A percentile compares a stretch with the other conserved stretches of the same genome.
Conservation (phyloP, 2,329 filamentous ascomycete species). For the Juglanconis juglandina region DNA sequence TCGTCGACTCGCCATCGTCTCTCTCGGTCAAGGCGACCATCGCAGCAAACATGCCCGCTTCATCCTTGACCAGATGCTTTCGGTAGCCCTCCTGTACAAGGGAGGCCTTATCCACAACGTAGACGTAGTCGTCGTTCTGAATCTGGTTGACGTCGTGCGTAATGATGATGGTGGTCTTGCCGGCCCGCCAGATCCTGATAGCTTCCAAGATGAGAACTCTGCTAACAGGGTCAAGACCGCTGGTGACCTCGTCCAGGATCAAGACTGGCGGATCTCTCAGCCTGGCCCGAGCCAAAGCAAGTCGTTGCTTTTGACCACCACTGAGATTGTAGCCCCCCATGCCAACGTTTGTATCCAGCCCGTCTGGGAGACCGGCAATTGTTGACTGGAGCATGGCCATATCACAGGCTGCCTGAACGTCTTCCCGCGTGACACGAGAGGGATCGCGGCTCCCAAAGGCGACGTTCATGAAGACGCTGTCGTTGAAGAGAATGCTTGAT, state of each 20-base stretch:
- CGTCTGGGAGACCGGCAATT: conserved; percentile 63
- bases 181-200: conserved; percentile 71
- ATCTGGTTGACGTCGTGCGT: conserved; percentile 87
- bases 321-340: conserved; percentile 68
- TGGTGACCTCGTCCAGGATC: conserved; percentile 85
- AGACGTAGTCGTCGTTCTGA: conserved; percentile 68
- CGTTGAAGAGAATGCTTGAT: conserved; percentile 74
- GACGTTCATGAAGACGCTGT: conserved; percentile 75
- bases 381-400: conserved; percentile 68
- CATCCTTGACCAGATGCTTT: conserved; percentile 46
- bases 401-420: conserved; percentile 61
- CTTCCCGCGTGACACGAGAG: conserved; percentile 43
- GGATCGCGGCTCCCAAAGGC: conserved; percentile 61
- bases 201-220: conserved; percentile 67
- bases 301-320: conserved; percentile 78
- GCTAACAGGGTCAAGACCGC: conserved; percentile 74
- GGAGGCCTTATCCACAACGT: conserved; percentile 68
- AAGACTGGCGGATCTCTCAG: conserved; percentile 76
- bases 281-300: conserved; percentile 75
- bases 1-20: conserved; percentile 1
- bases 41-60: conserved; percentile 44
- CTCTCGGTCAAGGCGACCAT: conserved; percentile 30
- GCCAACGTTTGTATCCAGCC: conserved; percentile 70
- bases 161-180: conserved; percentile 87
- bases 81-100: conserved; percentile 69